Evolutionary conservation across 2,329 filamentous ascomycete species (phyloP).

Genomic region (Furcasterigmium sp.): DNA sequence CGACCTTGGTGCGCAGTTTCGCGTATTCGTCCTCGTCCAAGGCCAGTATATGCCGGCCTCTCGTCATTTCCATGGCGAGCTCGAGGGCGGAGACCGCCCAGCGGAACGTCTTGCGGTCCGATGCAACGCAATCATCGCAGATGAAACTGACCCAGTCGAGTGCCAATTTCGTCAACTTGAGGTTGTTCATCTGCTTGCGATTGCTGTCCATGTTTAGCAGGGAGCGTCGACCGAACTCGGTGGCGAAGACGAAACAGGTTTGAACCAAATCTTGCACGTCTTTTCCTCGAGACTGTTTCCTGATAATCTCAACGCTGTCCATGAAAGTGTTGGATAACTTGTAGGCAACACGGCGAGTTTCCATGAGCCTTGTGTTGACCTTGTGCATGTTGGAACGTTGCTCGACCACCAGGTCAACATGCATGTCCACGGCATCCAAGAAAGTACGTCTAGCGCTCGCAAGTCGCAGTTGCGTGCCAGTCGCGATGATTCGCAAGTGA

Average conservation of each 20-base stretch:
- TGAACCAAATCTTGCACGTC: conserved; percentile 95
- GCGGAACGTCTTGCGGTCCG: conserved; percentile 91
- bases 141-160: conserved; percentile 98
- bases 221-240: conserved; percentile 93
- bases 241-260: conserved; percentile 97
- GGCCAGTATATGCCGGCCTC: conserved; percentile 86
- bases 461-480: conserved; percentile 75
- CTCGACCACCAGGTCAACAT: conserved; percentile 85
- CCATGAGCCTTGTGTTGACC: conserved; percentile 84
- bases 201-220: conserved; percentile 95
- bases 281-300: conserved; percentile 75
- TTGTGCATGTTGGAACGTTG: conserved; percentile 89
- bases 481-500: conserved; percentile 81
- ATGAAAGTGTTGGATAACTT: conserved; percentile 97
- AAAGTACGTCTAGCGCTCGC: conserved; percentile 75
- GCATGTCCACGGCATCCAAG: conserved; percentile 70
- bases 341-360: conserved; percentile 93
- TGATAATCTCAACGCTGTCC: conserved; percentile 93
- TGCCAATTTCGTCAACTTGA: conserved; percentile 87
- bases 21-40: conserved; percentile 86
- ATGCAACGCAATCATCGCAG: conserved; percentile 91
- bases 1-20: conserved; percentile 78
- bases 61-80: conserved; percentile 96
- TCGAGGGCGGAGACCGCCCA: conserved; percentile 96
- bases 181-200: conserved; percentile 91